Base-by-base conservation (phyloP, 768 basidiomycete species). In the Hebeloma cylindrosporum region DNA sequence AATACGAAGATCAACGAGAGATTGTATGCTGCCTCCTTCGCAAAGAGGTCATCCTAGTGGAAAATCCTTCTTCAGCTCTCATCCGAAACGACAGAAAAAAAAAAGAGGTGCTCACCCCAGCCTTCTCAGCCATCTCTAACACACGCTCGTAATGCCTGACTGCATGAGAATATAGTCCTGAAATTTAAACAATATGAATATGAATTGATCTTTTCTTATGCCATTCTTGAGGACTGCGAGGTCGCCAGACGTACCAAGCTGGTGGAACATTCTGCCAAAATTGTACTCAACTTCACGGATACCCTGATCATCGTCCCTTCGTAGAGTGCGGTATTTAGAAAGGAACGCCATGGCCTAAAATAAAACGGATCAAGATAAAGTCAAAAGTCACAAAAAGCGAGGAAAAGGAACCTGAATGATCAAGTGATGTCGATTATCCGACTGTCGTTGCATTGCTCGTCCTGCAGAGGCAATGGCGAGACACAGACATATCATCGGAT, bases 391-490 rank as follows among this genome's bases (percentile, higher is more conserved):
- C 5, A 48, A 8, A 27, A 10, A 23, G 8, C 21, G 6, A 9
- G 16, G 5, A 44, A 11, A 36, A 52, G 58, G 20, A 8, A 70
- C 73, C 58, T 93, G 90, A 3, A 84, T 75, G 28, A 97, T 77
- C 47, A 93, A 76, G 61, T 95, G 89, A 58, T 96, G 88, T 29
- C 93, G 70, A 60, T 99, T 98, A 66, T 97, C 95, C 10, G 86
- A 83, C 62, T 97, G 94, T 14, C 94, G 78, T 52, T 94, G 90
- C 85, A 92, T 91, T 0, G 93, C 87, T 27, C 95, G 77, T 8
- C 93, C 92, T 34, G 96, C 70, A 16, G 90, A 96, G 0, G 90
- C 83, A 34, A 93, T 81, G 0, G 85, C 89, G 7, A 97, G 73
- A 32, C 77, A 80, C 4, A 98, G 70, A 58, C 88, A 93, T 17